phyloP scores from a whole-genome alignment of 352 stramenopile genomes.

The Pythium guiyangense region DNA sequence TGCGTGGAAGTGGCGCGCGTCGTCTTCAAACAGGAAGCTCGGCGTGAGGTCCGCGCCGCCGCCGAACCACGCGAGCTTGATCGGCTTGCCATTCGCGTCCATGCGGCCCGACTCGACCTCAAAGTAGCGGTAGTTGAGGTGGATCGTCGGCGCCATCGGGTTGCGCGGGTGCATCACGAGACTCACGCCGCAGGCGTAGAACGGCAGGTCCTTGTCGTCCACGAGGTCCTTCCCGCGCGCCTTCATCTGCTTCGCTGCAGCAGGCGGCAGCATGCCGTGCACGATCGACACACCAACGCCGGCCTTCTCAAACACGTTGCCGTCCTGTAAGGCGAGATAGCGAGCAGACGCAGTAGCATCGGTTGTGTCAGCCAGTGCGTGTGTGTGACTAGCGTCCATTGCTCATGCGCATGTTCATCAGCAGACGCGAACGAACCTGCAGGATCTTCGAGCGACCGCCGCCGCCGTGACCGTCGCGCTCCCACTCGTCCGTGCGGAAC shows the following conservation, averaged over 20 bases:
- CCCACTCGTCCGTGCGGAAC: conserved; percentile 96
- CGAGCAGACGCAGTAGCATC: no score
- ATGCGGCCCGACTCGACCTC: conserved; percentile 87
- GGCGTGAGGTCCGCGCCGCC: conserved; percentile 97
- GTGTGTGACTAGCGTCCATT: no score
- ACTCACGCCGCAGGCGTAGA: conserved; percentile 95
- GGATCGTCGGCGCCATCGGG: conserved; percentile 94
- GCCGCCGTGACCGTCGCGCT: conserved; percentile 91
- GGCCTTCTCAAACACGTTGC: conserved; percentile 97
- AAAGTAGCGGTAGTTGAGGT: conserved; percentile 99
- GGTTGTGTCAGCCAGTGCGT: no score
- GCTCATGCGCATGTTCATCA: neutral
- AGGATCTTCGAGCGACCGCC: conserved; percentile 94
- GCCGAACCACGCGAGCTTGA: conserved; percentile 92
- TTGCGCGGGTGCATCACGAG: conserved; percentile 97
- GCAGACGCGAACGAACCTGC: conserved; percentile 19
- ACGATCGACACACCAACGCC: conserved; percentile 97
- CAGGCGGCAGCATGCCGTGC: conserved; percentile 93
- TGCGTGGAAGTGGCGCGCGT: conserved; percentile 97
- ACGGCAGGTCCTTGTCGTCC: conserved; percentile 83
- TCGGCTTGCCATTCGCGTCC: conserved; percentile 74
- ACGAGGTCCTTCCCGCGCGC: conserved; percentile 69
- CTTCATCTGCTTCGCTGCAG: conserved; percentile 80
- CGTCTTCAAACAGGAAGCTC: conserved; percentile 94
- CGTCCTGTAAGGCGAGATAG: conserved; percentile 45